Evolutionary conservation across 441 rosid species (phyloP).

Genomic region (Populus hybrid): DNA sequence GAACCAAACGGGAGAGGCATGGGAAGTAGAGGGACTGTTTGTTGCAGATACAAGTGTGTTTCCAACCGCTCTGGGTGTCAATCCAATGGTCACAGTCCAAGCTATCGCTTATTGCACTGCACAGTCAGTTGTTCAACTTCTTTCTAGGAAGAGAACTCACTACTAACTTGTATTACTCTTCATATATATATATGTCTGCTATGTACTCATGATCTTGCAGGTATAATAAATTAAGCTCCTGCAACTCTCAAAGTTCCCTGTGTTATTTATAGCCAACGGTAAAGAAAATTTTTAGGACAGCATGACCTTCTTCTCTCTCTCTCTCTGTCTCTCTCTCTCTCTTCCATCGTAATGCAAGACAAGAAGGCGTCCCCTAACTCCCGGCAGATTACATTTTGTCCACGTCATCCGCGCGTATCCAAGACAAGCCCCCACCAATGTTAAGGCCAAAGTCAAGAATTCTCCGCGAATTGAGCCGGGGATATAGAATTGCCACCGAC

Average conservation of each 20-base stretch:
- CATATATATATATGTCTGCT: too few species aligned
- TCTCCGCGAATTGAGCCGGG: too few species aligned
- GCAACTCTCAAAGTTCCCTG: not conserved
- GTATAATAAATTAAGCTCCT: not conserved
- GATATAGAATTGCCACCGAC: too few species aligned
- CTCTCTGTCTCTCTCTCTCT: too few species aligned
- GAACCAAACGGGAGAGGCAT: constrained; percentile 68
- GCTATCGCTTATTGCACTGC: constrained; percentile 78
- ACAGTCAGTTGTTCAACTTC: constrained; percentile 49
- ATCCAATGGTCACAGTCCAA: constrained; percentile 87
- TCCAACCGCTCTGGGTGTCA: constrained; percentile 84
- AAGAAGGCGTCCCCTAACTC: too few species aligned
- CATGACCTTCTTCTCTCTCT: not conserved
- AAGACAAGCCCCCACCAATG: too few species aligned
- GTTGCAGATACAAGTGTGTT: constrained; percentile 80
- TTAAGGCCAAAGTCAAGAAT: too few species aligned
- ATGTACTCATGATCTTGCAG: too few species aligned
- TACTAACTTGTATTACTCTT: not conserved
- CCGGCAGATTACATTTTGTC: too few species aligned
- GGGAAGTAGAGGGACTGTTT: constrained; percentile 71
- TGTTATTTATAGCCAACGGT: not conserved
- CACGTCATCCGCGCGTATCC: too few species aligned
- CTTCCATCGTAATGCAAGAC: too few species aligned
- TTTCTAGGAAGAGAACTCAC: constrained; percentile 34
- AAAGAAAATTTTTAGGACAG: not conserved